Conservation (phyloP, 345 rosid genomes). For the Ceriops zippeliana region DNA sequence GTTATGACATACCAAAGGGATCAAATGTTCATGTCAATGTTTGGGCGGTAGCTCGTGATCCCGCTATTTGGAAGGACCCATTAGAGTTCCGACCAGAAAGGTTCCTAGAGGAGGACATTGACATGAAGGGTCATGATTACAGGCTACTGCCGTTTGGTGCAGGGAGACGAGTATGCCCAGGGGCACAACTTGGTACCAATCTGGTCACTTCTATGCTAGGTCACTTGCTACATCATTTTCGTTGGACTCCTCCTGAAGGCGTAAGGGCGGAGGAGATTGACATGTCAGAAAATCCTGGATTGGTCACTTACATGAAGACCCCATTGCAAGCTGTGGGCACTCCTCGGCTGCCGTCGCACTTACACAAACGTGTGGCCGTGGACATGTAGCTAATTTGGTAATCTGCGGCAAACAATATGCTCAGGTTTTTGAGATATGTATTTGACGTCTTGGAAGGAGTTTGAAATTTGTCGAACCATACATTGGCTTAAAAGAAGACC, state of each 20-base stretch:
- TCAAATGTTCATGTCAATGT: slow-evolving; percentile 85
- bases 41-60: slow-evolving; percentile 89
- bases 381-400: slow-evolving; percentile 12
- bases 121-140: slow-evolving; percentile 87
- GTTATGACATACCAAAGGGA: slow-evolving; percentile 85
- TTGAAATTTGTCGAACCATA: not conserved
- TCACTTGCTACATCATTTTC: slow-evolving; percentile 26
- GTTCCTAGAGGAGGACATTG: slow-evolving; percentile 84
- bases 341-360: slow-evolving; percentile 21
- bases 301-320: slow-evolving; percentile 26
- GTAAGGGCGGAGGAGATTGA: slow-evolving; percentile 19
- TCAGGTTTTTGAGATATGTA: not conserved
- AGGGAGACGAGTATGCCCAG: slow-evolving; percentile 30
- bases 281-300: slow-evolving; percentile 23
- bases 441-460: not conserved
- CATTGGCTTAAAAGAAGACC: not conserved
- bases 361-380: slow-evolving; percentile 22
- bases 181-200: slow-evolving; percentile 26
- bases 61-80: slow-evolving; percentile 63
- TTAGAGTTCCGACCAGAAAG: slow-evolving; percentile 78
- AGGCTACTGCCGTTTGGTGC: slow-evolving; percentile 30
- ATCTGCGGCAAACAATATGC: not conserved
- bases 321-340: slow-evolving; percentile 22
- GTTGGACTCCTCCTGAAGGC: slow-evolving; percentile 21
- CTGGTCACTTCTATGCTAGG: slow-evolving; percentile 28